Evolutionary conservation across 2,329 filamentous ascomycete genomes (phyloP), one percentile per base, ranked within the genome.

Genomic region (Verticillium nubilum): DNA sequence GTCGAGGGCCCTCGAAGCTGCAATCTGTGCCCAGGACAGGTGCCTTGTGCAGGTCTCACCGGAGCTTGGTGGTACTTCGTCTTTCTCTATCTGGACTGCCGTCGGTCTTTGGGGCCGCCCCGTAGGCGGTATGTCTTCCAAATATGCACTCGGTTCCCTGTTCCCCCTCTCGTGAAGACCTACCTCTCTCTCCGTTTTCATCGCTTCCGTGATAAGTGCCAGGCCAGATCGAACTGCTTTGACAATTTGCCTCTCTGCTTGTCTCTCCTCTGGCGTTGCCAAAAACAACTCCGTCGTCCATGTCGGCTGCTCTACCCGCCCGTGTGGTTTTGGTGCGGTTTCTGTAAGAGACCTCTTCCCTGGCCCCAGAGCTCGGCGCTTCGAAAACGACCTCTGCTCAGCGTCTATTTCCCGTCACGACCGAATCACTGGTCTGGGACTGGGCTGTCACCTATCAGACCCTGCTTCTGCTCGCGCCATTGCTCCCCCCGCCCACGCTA

Each of bases 381-480:
- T 74, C 72, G 68, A 53, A 19, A n/a, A 13, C 27, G 25, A 15
- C 27, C 25, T 28, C 68, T 69, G 64, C 59, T 62, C 72, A 74
- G 78, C 78, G 78, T 78, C 74, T 80, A 80, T 76, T 74, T 72
- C 67, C 67, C 59, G 68, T 72, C 68, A 65, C 70, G 68, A 59
- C 58, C 63, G 59, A 73, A 69, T 75, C 71, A 73, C 69, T 69
- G 67, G 70, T 67, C 71, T 67, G 70, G 70, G 65, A 69, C 74
- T 74, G 74, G 72, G 69, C 67, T 65, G 66, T 65, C 70, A 65
- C 77, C 78, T 79, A 81, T 79, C 78, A 79, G 74, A 67, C 63
- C 62, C 64, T 64, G 61, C 60, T 64, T 62, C 27, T 62, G 56
- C 61, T 56, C 50, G 58, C 59, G 58, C 60, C 60, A 61, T 60